These are phyloP conservation scores for Ophiosphaerella herpotricha DNA, from an alignment of 2,329 filamentous ascomycete genomes.

Conservation along the genomic window DNA sequence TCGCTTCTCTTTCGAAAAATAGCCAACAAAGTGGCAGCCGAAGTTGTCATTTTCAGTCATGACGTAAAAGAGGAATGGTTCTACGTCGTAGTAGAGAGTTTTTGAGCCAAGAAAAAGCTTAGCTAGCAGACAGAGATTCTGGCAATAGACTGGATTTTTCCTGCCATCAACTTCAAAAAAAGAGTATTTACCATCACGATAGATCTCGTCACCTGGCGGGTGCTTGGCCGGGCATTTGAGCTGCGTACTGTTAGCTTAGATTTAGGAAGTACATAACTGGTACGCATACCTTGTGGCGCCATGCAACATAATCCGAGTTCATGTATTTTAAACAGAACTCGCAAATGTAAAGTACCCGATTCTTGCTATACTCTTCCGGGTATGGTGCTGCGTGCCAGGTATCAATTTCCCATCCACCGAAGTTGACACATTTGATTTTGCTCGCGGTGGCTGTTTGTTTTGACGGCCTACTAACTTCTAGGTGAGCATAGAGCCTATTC, in stretches of 20 bases:
- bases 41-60: constrained; percentile 91
- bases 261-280: not conserved
- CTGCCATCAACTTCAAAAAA: constrained; percentile 98
- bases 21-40: constrained; percentile 97
- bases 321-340: constrained; percentile 99
- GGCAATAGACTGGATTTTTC: constrained; percentile 97
- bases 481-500: constrained; percentile 67
- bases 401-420: constrained; percentile 96
- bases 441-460: constrained; percentile 86
- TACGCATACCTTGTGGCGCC: constrained; percentile 77
- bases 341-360: constrained; percentile 96
- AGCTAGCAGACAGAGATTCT: constrained; percentile 92
- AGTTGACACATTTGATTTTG: constrained; percentile 98
- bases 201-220: constrained; percentile 96
- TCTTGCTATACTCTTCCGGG: constrained; percentile 96
- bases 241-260: constrained; percentile 34
- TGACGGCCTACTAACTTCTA: constrained; percentile 55
- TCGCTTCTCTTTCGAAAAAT: constrained; percentile 98
- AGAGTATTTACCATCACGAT: constrained; percentile 85
- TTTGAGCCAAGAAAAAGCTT: constrained; percentile 99
- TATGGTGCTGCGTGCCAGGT: constrained; percentile 99
- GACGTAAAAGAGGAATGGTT: constrained; percentile 96
- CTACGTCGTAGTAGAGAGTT: constrained; percentile 96
- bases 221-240: constrained; percentile 93
- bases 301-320: constrained; percentile 98